Percentiles rank a stretch among this genome's conserved stretches.
phyloP scores from a whole-genome alignment of 2,329 filamentous ascomycete species.

The Arachnomyces sp. region DNA sequence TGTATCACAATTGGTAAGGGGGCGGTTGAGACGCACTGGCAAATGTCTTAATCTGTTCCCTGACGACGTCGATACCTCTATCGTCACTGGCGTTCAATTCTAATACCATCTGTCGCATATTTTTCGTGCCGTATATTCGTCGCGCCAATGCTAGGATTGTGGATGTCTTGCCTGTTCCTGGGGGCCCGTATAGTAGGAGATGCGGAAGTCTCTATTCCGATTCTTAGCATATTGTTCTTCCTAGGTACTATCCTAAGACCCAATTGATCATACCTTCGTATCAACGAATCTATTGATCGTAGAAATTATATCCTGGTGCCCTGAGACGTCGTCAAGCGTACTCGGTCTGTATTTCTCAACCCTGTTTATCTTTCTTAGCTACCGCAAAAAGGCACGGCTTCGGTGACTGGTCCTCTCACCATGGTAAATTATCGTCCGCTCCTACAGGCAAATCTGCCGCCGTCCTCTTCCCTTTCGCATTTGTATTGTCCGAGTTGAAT shows the following conservation, averaged over 20 bases:
- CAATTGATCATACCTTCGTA: slow-evolving; percentile 53
- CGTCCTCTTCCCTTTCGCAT: slow-evolving; percentile 77
- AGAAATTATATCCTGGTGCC: slow-evolving; percentile 91
- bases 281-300: slow-evolving; percentile 98
- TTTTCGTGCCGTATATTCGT: slow-evolving; percentile 81
- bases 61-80: slow-evolving; percentile 92
- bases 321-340: slow-evolving; percentile 83
- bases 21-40: slow-evolving; percentile 49
- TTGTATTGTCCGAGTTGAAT: slow-evolving; percentile 66
- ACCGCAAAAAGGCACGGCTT: not conserved
- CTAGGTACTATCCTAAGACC: too few species aligned
- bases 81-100: slow-evolving; percentile 97
- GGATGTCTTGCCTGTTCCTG: slow-evolving; percentile 94
- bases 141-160: slow-evolving; percentile 89
- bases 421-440: slow-evolving; percentile 87
- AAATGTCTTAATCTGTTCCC: slow-evolving; percentile 99
- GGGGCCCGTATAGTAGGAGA: slow-evolving; percentile 91
- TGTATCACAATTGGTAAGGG: not conserved
- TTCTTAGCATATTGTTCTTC: slow-evolving; percentile 2
- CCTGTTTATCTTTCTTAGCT: slow-evolving; percentile 42
- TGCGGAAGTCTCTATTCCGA: slow-evolving; percentile 65
- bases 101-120: slow-evolving; percentile 96
- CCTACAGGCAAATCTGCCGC: slow-evolving; percentile 89
- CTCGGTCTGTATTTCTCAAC: slow-evolving; percentile 94
- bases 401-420: slow-evolving; percentile 44